Percentiles rank a stretch among this genome's conserved stretches.
Conservation (phyloP, 805 yeast species). For the Allodekkera sacchari region DNA sequence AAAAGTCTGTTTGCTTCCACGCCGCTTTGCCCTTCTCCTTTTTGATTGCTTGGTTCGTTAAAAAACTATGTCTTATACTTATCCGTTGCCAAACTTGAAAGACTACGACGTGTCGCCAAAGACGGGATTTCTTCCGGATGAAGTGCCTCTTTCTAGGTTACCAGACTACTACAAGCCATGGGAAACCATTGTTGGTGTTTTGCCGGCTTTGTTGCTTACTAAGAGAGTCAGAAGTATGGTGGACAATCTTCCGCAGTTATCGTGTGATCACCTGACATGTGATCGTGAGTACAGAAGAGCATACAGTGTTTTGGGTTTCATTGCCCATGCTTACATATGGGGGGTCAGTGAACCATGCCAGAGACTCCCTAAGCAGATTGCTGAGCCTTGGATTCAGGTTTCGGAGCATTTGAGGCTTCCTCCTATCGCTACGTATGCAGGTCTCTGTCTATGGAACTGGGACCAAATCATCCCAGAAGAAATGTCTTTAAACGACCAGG, state of each 20-base stretch:
- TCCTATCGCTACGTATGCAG: conserved; percentile 83
- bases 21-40: conserved; percentile 1
- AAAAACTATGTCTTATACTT: conserved; percentile 17
- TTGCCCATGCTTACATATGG: conserved; percentile 91
- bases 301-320: conserved; percentile 66
- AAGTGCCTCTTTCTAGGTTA: conserved; percentile 51
- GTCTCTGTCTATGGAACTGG: conserved; percentile 84
- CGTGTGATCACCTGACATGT: conserved; percentile 34
- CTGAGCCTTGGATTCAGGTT: conserved; percentile 59
- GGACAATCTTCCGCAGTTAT: conserved; percentile 55
- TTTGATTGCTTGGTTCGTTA: neutral
- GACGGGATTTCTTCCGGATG: conserved; percentile 75
- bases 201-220: conserved; percentile 70
- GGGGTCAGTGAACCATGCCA: conserved; percentile 56
- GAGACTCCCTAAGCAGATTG: conserved; percentile 55
- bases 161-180: conserved; percentile 62
- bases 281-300: conserved; percentile 67
- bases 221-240: conserved; percentile 51
- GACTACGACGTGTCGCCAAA: conserved; percentile 63
- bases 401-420: conserved; percentile 63
- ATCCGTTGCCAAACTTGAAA: conserved; percentile 39
- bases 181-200: conserved; percentile 59
- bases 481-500: conserved; percentile 19
- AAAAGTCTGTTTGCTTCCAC: too few species aligned
- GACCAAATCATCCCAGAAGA: conserved; percentile 44